phyloP scores from a whole-genome alignment of 1,284 basidiomycete species.

The Xanthoconium separans region DNA sequence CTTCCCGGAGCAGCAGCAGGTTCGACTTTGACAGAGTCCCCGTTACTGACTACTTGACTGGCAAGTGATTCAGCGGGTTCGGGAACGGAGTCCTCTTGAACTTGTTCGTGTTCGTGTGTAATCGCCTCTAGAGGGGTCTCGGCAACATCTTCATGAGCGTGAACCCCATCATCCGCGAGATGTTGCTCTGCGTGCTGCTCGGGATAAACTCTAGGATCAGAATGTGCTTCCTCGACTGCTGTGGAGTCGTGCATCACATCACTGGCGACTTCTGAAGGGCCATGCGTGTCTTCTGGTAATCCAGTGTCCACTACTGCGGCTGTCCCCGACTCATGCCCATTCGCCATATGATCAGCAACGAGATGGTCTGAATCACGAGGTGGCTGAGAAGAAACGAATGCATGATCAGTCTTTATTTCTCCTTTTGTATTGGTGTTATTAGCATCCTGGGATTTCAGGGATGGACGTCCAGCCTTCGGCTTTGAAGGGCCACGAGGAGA shows the following conservation, averaged over 20 bases:
- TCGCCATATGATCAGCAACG: conserved; percentile 21
- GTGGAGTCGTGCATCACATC: conserved; percentile 7
- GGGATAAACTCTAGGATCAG: conserved; percentile 9
- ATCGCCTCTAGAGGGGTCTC: conserved; percentile 9
- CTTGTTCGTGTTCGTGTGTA: conserved; percentile 8
- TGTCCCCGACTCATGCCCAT: conserved; percentile 18
- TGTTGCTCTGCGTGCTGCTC: conserved; percentile 11
- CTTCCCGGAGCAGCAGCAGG: conserved; percentile 21
- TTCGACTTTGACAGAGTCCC: conserved; percentile 16
- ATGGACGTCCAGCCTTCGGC: conserved; percentile 17
- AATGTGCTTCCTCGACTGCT: conserved; percentile 11
- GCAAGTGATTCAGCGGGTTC: conserved; percentile 11
- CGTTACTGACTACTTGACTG: conserved; percentile 10
- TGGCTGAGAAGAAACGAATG: conserved; percentile 18
- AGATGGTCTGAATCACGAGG: conserved; percentile 8
- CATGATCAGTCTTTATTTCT: conserved; percentile 1
- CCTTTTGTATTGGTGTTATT: conserved; percentile 1
- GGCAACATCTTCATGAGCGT: conserved; percentile 4
- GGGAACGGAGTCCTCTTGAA: conserved; percentile 9
- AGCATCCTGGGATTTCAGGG: conserved; percentile 14
- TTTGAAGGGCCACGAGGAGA: conserved; percentile 22
- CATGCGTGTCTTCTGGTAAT: conserved; percentile 11
- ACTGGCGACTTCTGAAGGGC: conserved; percentile 8
- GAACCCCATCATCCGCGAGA: conserved; percentile 10
- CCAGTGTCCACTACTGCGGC: conserved; percentile 10